A percentile compares a stretch with the other conserved stretches of the same genome.
phyloP scores from a whole-genome alignment of 1,284 basidiomycete genomes.

The Papiliotrema nemorosa region DNA sequence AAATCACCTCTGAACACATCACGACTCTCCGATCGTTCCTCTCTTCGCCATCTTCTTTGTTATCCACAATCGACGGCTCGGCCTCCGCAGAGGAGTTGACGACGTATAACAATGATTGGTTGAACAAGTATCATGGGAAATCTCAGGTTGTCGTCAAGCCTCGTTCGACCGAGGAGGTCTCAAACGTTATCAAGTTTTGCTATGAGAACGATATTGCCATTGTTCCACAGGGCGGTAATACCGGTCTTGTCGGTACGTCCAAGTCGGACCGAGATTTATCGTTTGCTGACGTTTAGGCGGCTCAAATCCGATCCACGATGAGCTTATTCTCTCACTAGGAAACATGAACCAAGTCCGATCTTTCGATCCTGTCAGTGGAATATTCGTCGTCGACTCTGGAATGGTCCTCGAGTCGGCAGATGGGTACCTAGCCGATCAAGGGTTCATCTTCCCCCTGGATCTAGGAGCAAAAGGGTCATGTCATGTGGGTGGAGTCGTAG shows the following conservation, averaged over 20 bases:
- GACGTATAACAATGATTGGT: conserved; percentile 90
- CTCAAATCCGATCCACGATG: conserved; percentile 83
- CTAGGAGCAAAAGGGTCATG: conserved; percentile 98
- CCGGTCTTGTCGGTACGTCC: conserved; percentile 72
- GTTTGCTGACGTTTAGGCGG: conserved; percentile 59
- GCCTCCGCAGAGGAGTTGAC: conserved; percentile 63
- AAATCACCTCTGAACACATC: conserved; percentile 51
- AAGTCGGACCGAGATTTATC: not conserved
- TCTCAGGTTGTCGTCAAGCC: conserved; percentile 85
- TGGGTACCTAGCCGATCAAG: conserved; percentile 77
- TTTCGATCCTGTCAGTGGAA: conserved; percentile 85
- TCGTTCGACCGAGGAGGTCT: conserved; percentile 81
- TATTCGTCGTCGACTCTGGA: conserved; percentile 71
- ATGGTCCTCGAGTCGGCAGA: conserved; percentile 90
- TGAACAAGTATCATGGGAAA: conserved; percentile 88
- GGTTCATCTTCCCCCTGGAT: conserved; percentile 97
- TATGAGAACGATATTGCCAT: conserved; percentile 73
- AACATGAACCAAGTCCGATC: conserved; percentile 82
- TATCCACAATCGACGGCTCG: conserved; percentile 52
- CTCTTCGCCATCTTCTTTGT: conserved; percentile 49
- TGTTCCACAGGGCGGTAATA: conserved; percentile 98
- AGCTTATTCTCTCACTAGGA: conserved; percentile 78
- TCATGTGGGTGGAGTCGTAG: conserved; percentile 96
- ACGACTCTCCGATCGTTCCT: conserved; percentile 52
- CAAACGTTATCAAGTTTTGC: conserved; percentile 81